A percentile compares a stretch with the other conserved stretches of the same genome.
These are phyloP conservation scores for Trichosporon coremiiforme DNA, from an alignment of 1,284 basidiomycete genomes.

Conservation along the genomic window DNA sequence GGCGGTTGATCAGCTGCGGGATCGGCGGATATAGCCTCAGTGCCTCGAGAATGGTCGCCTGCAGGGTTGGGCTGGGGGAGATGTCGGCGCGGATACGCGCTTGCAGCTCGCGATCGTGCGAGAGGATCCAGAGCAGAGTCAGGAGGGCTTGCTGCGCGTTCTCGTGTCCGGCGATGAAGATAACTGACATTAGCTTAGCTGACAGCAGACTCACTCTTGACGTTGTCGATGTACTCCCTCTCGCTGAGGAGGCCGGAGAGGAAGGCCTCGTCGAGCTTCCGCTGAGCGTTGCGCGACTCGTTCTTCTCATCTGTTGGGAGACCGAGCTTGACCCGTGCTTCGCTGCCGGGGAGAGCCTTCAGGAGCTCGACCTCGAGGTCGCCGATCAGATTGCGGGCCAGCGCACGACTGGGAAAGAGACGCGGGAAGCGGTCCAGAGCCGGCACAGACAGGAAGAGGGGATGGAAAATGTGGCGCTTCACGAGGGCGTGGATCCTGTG, in stretches of 20 bases:
- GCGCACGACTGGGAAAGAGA: slow-evolving; percentile 3
- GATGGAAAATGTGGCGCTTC: slow-evolving; percentile 21
- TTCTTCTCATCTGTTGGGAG: neutral
- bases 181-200: neutral
- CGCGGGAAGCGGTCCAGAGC: slow-evolving; percentile 15
- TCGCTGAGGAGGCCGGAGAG: neutral
- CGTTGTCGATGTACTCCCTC: slow-evolving; percentile 21
- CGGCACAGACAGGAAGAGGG: slow-evolving; percentile 18
- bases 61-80: neutral
- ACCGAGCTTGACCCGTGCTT: neutral
- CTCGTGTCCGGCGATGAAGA: slow-evolving; percentile 22
- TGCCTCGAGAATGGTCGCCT: slow-evolving; percentile 18
- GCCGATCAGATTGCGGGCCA: slow-evolving; percentile 3
- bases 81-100: neutral
- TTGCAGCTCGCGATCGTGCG: slow-evolving; percentile 1
- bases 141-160: slow-evolving; percentile 20
- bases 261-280: slow-evolving; percentile 12
- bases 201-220: slow-evolving; percentile 15
- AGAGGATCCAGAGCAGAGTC: slow-evolving; percentile 2
- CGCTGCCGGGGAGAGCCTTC: neutral
- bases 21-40: slow-evolving; percentile 19
- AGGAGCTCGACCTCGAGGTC: slow-evolving; percentile 17
- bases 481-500: slow-evolving; percentile 19
- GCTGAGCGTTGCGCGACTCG: neutral
- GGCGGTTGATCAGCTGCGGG: slow-evolving; percentile 21